Conservation (phyloP, 1,284 basidiomycete species). For the Lentinula novae-zelandiae region DNA sequence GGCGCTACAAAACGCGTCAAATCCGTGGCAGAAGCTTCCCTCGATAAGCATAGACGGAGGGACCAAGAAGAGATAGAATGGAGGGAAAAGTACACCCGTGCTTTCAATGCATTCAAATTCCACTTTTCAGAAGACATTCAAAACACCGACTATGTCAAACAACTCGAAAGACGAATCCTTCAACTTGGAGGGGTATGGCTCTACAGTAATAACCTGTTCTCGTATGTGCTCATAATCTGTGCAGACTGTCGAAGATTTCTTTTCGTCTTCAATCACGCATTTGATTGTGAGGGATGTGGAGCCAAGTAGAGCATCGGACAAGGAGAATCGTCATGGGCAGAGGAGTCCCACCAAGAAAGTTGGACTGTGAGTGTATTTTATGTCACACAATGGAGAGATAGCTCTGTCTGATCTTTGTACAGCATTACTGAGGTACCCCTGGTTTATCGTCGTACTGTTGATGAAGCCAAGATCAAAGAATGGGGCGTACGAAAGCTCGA, state of each 20-base stretch:
- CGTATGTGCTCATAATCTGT: slow-evolving; percentile 7
- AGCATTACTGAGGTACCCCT: slow-evolving; percentile 15
- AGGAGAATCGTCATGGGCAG: slow-evolving; percentile 54
- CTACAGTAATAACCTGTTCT: slow-evolving; percentile 1
- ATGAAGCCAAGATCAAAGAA: slow-evolving; percentile 81
- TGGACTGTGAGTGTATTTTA: slow-evolving; percentile 42
- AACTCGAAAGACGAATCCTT: slow-evolving; percentile 51
- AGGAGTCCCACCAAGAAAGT: slow-evolving; percentile 62
- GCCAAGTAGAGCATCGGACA: slow-evolving; percentile 38
- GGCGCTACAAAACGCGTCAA: slow-evolving; percentile 31
- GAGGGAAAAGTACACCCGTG: slow-evolving; percentile 78
- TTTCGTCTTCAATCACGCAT: slow-evolving; percentile 83
- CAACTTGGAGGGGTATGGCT: slow-evolving; percentile 77
- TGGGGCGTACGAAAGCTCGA: slow-evolving; percentile 79
- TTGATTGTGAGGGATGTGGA: slow-evolving; percentile 65
- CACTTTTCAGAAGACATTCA: slow-evolving; percentile 73
- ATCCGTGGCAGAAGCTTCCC: slow-evolving; percentile 14
- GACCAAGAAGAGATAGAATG: slow-evolving; percentile 70
- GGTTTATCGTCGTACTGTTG: slow-evolving; percentile 72
- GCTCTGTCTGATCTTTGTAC: background rate
- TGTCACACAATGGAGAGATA: background rate
- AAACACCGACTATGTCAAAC: slow-evolving; percentile 41
- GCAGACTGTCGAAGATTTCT: slow-evolving; percentile 82
- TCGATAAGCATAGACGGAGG: slow-evolving; percentile 25
- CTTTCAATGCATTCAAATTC: slow-evolving; percentile 83